A percentile compares a stretch with the other conserved stretches of the same genome.
phyloP scores from a whole-genome alignment of 768 basidiomycete genomes.

The Scleroderma bovista region DNA sequence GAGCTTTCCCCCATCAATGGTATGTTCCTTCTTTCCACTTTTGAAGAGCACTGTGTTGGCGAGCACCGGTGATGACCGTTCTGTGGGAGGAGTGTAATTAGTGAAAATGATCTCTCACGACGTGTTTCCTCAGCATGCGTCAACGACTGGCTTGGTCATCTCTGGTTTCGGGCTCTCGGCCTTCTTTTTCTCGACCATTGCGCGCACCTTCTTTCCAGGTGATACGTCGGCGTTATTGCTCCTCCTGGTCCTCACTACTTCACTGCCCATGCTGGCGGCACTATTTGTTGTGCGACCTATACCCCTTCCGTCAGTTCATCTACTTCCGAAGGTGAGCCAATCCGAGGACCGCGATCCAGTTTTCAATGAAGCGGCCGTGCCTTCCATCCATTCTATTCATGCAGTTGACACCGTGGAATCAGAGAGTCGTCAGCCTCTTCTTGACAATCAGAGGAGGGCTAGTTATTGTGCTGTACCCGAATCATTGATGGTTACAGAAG shows the following conservation, averaged over 20 bases:
- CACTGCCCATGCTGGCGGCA: conserved; percentile 75
- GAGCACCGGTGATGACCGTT: no score
- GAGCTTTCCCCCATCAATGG: conserved; percentile 63
- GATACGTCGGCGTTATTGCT: conserved; percentile 75
- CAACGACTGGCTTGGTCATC: conserved; percentile 72
- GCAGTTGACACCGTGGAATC: not conserved
- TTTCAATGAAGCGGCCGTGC: not conserved
- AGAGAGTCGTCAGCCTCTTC: not conserved
- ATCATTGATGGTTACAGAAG: not conserved
- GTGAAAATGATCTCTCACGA: not conserved
- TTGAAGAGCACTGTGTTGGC: no score
- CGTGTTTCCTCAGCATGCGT: conserved; percentile 53
- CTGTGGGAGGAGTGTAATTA: not conserved
- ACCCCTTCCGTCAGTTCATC: not conserved
- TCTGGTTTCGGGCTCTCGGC: conserved; percentile 91
- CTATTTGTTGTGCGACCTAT: conserved; percentile 47
- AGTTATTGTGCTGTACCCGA: not conserved
- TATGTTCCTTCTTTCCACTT: conserved; percentile 27
- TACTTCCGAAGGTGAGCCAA: not conserved
- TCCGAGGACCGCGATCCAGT: no score
- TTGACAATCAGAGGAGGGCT: not conserved
- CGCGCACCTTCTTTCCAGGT: conserved; percentile 67
- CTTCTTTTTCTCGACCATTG: conserved; percentile 79
- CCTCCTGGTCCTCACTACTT: conserved; percentile 71
- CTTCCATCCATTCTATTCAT: not conserved